Evolutionary conservation across 1,284 basidiomycete genomes (phyloP).

Genomic region (Rhodofomes roseus): DNA sequence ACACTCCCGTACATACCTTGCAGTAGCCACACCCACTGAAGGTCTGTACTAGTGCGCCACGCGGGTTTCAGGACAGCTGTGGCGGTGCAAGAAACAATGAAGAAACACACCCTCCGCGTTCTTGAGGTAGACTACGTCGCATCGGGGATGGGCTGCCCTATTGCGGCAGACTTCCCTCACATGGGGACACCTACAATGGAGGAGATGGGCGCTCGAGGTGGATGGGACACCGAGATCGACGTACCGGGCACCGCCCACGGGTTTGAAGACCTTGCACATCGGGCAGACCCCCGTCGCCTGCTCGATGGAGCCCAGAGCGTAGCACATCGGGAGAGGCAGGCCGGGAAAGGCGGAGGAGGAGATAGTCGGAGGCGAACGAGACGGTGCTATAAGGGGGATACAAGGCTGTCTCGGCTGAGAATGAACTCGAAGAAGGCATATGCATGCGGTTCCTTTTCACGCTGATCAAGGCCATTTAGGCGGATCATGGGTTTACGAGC

Average conservation of each 20-base stretch:
- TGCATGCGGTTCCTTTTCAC: slow-evolving; percentile 46
- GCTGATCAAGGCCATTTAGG: slow-evolving; percentile 42
- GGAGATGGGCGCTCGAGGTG: slow-evolving; percentile 15
- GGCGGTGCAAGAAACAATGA: slow-evolving; percentile 12
- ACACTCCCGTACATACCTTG: slow-evolving; percentile 49
- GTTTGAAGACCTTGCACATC: slow-evolving; percentile 80
- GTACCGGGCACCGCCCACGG: slow-evolving; percentile 47
- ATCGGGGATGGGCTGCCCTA: slow-evolving; percentile 62
- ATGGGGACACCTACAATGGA: slow-evolving; percentile 61
- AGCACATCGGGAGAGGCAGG: slow-evolving; percentile 57
- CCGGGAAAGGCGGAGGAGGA: slow-evolving; percentile 25
- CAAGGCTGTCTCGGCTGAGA: slow-evolving; percentile 43
- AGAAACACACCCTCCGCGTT: slow-evolving; percentile 70
- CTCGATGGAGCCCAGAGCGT: slow-evolving; percentile 61
- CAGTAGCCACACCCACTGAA: slow-evolving; percentile 85
- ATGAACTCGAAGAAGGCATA: slow-evolving; percentile 38
- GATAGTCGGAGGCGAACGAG: slow-evolving; percentile 17
- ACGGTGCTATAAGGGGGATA: slow-evolving; percentile 35
- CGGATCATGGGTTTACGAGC: slow-evolving; percentile 29
- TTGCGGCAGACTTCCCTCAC: slow-evolving; percentile 70
- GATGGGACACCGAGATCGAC: slow-evolving; percentile 11
- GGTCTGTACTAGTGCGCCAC: slow-evolving; percentile 51
- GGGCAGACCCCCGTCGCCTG: slow-evolving; percentile 64
- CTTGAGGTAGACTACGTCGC: slow-evolving; percentile 71
- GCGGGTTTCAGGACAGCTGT: slow-evolving; percentile 12